phyloP scores from a whole-genome alignment of 2,329 filamentous ascomycete genomes.

The Ophiostoma ips region DNA sequence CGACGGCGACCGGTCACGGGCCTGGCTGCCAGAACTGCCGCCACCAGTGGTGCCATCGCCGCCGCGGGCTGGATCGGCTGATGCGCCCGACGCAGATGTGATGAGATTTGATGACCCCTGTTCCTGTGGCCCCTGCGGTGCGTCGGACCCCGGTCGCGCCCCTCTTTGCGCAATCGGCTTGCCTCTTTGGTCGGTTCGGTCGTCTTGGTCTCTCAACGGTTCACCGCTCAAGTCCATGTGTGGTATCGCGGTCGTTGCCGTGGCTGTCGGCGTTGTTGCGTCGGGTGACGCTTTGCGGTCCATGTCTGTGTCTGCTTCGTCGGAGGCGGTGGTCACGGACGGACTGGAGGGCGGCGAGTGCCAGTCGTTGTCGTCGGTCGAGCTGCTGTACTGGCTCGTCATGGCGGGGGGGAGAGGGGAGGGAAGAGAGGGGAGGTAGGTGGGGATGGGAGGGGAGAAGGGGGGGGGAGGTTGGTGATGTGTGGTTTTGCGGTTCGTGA shows the following conservation, averaged over 20 bases:
- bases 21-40: too few species aligned
- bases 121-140: background rate
- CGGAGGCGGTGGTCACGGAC: background rate
- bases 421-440: too few species aligned
- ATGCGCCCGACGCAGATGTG: background rate
- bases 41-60: background rate
- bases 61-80: background rate
- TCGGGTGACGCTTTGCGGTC: background rate
- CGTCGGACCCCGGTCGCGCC: slow-evolving; percentile 4
- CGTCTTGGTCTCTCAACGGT: background rate
- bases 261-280: background rate
- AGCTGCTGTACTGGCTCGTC: slow-evolving; percentile 1
- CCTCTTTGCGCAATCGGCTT: slow-evolving; percentile 1
- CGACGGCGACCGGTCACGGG: background rate
- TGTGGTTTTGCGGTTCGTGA: too few species aligned
- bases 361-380: slow-evolving; percentile 6
- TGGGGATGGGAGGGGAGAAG: too few species aligned
- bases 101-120: background rate
- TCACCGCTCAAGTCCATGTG: background rate
- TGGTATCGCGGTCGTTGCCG: background rate
- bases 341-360: slow-evolving; percentile 5
- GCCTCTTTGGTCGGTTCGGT: background rate
- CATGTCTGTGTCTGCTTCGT: background rate
- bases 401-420: background rate
- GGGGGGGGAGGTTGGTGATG: background rate